Evolutionary conservation across 1,284 basidiomycete species (phyloP).

Genomic region (Cystobasidium sp.): DNA sequence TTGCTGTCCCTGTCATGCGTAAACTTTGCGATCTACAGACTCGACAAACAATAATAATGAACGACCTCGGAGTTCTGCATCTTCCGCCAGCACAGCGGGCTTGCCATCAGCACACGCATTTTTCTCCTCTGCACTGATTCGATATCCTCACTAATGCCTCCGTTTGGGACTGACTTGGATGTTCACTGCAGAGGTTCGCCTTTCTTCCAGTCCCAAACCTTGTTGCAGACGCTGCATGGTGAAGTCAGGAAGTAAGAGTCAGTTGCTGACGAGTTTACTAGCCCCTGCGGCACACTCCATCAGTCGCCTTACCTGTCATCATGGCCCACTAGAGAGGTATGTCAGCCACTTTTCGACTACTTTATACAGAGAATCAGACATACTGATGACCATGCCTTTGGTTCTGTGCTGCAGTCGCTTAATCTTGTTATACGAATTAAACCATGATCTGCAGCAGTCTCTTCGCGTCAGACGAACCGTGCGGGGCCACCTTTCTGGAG

Average conservation of each 20-base stretch:
- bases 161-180: not conserved
- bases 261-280: not conserved
- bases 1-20: too few species aligned
- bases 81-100: too few species aligned
- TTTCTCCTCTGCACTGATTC: too few species aligned
- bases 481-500: not conserved
- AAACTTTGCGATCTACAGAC: too few species aligned
- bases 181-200: constrained; percentile 11
- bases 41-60: too few species aligned
- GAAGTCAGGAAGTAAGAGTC: not conserved
- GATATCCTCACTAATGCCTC: too few species aligned
- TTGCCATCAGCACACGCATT: too few species aligned
- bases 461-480: not conserved
- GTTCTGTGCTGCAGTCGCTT: constrained; percentile 4
- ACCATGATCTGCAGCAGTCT: not conserved
- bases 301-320: not conserved
- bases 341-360: not conserved
- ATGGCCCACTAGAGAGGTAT: constrained; percentile 8
- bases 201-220: constrained; percentile 12
- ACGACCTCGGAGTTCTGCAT: too few species aligned
- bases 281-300: too few species aligned
- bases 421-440: not conserved
- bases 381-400: constrained; percentile 5
- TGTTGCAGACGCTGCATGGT: not conserved
- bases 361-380: not conserved